A percentile compares a stretch with the other conserved stretches of the same genome.
phyloP scores from a whole-genome alignment of 176 grass and related monocot species.

The Luzula sylvatica region DNA sequence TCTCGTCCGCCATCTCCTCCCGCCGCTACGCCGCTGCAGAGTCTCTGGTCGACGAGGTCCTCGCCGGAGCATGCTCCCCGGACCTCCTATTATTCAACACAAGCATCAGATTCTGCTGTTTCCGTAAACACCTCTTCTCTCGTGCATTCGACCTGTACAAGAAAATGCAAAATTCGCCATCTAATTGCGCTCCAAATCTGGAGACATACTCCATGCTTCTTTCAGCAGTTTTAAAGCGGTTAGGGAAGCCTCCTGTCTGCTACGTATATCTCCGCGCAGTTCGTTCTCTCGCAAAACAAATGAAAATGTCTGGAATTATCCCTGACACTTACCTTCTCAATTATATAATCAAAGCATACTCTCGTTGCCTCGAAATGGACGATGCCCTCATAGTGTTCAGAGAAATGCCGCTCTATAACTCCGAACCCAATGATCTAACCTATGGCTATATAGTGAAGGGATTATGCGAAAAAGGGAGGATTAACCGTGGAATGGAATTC shows the following conservation, averaged over 20 bases:
- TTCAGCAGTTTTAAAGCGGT: conserved; percentile 40
- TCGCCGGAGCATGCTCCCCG: conserved; percentile 58
- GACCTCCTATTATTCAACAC: conserved; percentile 60
- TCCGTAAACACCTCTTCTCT: conserved; percentile 64
- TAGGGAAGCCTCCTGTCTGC: conserved; percentile 57
- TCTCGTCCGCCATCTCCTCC: conserved; percentile 39
- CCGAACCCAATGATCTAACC: conserved; percentile 70
- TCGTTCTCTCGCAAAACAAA: conserved; percentile 60
- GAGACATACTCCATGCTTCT: conserved; percentile 85
- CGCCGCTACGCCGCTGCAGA: conserved; percentile 44
- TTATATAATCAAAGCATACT: conserved; percentile 79
- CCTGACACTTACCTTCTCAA: conserved; percentile 81
- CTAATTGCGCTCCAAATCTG: conserved; percentile 38
- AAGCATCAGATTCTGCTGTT: conserved; percentile 77
- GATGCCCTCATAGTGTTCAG: conserved; percentile 75
- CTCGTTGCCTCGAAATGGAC: conserved; percentile 59
- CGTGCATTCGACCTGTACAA: conserved; percentile 87
- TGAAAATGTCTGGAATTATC: conserved; percentile 79
- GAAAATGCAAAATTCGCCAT: conserved; percentile 43
- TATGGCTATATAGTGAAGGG: conserved; percentile 76
- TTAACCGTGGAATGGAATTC: conserved; percentile 37
- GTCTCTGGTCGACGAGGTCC: conserved; percentile 62
- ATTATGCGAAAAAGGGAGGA: conserved; percentile 71
- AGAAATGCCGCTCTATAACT: conserved; percentile 76
- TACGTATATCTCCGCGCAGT: conserved; percentile 75